Evolutionary conservation across 306 rosid genomes (phyloP), one percentile per base, ranked within the genome.

Genomic region (Rosa lucieae): DNA sequence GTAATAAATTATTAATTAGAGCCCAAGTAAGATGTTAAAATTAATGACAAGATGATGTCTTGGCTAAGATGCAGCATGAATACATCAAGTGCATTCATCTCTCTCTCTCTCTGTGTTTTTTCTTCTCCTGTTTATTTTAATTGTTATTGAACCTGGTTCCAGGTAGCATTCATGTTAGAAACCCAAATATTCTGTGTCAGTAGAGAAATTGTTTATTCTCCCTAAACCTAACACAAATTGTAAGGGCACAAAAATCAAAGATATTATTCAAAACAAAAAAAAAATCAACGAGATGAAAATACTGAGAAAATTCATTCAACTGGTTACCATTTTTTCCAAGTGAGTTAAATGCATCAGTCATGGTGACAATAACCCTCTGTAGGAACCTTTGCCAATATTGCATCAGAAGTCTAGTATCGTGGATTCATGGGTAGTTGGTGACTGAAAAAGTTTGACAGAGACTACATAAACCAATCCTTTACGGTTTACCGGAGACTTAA

Each of bases 281-380:
- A 70, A 71, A 29, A 29, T 29, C 32, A 29, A 69, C 2, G 39
- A 56, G 65, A 81, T 47, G 84, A 61, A 81, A 58, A 70, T 32
- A 35, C 42, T 11, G 59, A 58, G 80, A 81, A 49, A 76, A 48
- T 75, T 81, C 73, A 69, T 26, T 47, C 37, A 59, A 69, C 11
- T 67, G 79, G 75, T 44, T 47, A 59, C 17, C 71, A 75, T 62
- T 37, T 76, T 62, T 44, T 10, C 51, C 46, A 47, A 56, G 47
- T 32, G 59, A 61, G 73, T 70, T 70, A 48, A 70, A 70, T 81
- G 84, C 81, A 76, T 63, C 18, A 77, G 70, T 55, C 39, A 20
- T n/a, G 61, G n/a, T 55, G 77, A 73, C 12, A n/a, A 13, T 14
- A 39, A 35, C 48, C 44, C 63, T 51, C 26, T 5, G 40, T 26